Conservation (phyloP, 352 stramenopile species). For the Phytophthora constricta region DNA sequence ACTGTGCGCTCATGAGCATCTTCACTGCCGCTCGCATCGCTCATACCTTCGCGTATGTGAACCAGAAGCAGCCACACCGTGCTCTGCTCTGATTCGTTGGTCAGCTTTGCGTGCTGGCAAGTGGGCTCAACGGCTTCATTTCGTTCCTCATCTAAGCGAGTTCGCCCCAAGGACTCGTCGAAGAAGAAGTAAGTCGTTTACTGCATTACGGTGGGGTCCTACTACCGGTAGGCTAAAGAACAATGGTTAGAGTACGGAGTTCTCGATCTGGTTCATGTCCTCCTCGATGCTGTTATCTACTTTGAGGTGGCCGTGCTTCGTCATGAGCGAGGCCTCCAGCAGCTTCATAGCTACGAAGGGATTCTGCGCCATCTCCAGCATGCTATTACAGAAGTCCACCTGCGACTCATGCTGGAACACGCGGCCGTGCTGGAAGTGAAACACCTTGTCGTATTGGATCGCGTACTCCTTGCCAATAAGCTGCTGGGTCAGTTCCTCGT, state of each 20-base stretch:
- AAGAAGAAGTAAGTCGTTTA: background rate
- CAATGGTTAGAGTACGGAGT: constrained; percentile 31
- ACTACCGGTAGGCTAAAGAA: background rate
- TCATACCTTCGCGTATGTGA: constrained; percentile 58
- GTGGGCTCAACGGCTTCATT: no score
- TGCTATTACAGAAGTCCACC: constrained; percentile 55
- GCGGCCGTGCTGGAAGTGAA: constrained; percentile 55
- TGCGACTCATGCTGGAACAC: constrained; percentile 69
- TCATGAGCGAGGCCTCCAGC: constrained; percentile 57
- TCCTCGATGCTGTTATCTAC: constrained; percentile 49
- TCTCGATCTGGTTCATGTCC: constrained; percentile 47
- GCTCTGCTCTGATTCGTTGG: no score
- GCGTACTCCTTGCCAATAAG: constrained; percentile 67
- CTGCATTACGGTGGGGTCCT: background rate
- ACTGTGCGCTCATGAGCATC: constrained; percentile 39
- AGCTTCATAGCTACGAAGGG: constrained; percentile 65
- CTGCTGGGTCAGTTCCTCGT: constrained; percentile 57
- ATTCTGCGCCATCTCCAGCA: constrained; percentile 58
- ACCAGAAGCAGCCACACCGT: constrained; percentile 54
- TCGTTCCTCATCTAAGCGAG: background rate
- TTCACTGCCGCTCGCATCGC: constrained; percentile 52
- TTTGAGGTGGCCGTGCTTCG: constrained; percentile 64
- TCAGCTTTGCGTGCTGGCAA: no score
- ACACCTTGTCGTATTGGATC: constrained; percentile 77
- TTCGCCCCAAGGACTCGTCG: no score